These are phyloP conservation scores for Sechiopsis laciniata DNA, from an alignment of 306 rosid genomes.

Conservation along the genomic window DNA sequence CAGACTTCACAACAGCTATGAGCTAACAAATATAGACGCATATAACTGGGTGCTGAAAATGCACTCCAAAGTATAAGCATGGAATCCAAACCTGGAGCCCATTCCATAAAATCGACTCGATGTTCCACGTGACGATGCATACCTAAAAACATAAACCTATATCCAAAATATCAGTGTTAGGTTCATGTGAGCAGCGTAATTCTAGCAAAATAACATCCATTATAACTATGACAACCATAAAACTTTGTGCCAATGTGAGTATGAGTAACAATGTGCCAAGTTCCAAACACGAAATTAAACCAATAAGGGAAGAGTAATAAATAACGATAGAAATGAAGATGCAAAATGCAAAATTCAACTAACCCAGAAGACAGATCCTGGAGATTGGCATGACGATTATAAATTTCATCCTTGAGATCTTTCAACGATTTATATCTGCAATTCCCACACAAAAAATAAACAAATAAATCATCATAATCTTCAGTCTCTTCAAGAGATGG, in stretches of 20 bases:
- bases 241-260: not conserved
- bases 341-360: conserved; percentile 31
- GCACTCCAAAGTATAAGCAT: conserved; percentile 10
- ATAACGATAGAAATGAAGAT: conserved; percentile 9
- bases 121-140: conserved; percentile 96
- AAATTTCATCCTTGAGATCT: conserved; percentile 72
- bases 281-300: not conserved
- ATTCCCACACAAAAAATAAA: not conserved
- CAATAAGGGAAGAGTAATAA: not conserved
- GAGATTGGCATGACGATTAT: conserved; percentile 60
- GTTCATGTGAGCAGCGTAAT: not conserved
- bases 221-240: not conserved
- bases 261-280: not conserved
- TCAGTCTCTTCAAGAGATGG: not conserved
- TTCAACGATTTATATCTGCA: conserved; percentile 70
- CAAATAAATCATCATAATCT: not conserved
- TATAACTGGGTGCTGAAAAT: not conserved
- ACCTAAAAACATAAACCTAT: conserved; percentile 77
- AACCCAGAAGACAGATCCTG: conserved; percentile 83
- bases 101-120: conserved; percentile 88
- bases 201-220: not conserved
- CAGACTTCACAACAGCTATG: not conserved
- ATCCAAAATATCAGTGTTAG: conserved; percentile 27
- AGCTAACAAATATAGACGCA: not conserved
- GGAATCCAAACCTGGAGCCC: conserved; percentile 89